Conservation (phyloP, 805 yeast genomes). For the Ogataea angusta region DNA sequence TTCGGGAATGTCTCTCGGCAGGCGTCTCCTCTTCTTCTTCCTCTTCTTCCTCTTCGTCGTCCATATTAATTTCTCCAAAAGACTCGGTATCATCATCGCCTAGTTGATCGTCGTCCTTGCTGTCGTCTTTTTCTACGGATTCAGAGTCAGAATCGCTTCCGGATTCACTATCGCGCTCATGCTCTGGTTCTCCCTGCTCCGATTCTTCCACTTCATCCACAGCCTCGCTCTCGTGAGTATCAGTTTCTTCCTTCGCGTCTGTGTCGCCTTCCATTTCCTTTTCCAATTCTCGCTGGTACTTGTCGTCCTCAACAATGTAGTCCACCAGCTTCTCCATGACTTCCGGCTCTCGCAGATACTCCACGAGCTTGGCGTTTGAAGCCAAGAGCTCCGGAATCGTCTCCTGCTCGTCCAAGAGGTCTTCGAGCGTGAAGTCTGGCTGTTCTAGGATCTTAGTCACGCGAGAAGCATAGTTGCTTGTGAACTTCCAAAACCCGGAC, state of each 20-base stretch:
- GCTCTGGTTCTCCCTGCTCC: background rate
- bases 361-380: slow-evolving; percentile 71
- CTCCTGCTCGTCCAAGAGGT: slow-evolving; percentile 71
- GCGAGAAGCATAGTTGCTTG: slow-evolving; percentile 55
- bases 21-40: slow-evolving; percentile 31
- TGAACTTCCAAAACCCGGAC: slow-evolving; percentile 39
- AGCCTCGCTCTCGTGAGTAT: background rate
- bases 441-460: slow-evolving; percentile 51
- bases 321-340: slow-evolving; percentile 66
- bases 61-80: slow-evolving; percentile 18
- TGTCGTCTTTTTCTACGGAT: slow-evolving; percentile 7
- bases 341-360: slow-evolving; percentile 75
- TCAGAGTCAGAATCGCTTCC: slow-evolving; percentile 22
- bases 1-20: slow-evolving; percentile 34
- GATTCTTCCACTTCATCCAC: background rate
- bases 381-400: slow-evolving; percentile 68
- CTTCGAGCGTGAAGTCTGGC: slow-evolving; percentile 47
- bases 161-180: slow-evolving; percentile 5
- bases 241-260: slow-evolving; percentile 9
- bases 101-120: slow-evolving; percentile 10
- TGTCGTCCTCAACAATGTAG: slow-evolving; percentile 53
- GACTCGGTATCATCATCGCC: slow-evolving; percentile 21
- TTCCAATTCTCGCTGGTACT: slow-evolving; percentile 32
- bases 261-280: slow-evolving; percentile 1
- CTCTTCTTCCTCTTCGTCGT: slow-evolving; percentile 30